A percentile compares a stretch with the other conserved stretches of the same genome.
Conservation (phyloP, 73 alveolate species). For the Tetrahymena borealis region DNA sequence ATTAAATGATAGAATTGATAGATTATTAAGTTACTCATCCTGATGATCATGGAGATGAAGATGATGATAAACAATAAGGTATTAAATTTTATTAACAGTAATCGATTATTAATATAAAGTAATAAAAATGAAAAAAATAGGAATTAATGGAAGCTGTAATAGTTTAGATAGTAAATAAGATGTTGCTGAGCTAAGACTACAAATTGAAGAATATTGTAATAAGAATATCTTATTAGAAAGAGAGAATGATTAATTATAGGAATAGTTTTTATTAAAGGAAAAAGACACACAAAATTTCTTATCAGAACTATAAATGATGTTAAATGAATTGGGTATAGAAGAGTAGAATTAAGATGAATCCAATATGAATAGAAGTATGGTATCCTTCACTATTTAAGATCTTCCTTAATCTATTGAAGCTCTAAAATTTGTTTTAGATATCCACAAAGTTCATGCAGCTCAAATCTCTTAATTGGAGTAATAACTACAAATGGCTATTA, state of each 20-base stretch:
- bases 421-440: not conserved
- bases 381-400: not conserved
- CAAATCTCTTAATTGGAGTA: not conserved
- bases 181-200: not conserved
- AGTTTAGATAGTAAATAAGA: not conserved
- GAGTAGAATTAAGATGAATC: not conserved
- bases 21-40: not conserved
- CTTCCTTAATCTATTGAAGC: not conserved
- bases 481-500: not conserved
- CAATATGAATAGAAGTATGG: not conserved
- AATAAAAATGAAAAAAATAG: not conserved
- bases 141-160: not conserved
- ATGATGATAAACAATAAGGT: not conserved
- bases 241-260: not conserved
- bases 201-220: not conserved
- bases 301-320: not conserved
- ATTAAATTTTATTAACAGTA: not conserved
- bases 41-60: not conserved
- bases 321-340: not conserved
- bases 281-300: not conserved
- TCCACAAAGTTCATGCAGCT: not conserved
- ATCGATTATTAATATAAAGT: too few relatives aligned
- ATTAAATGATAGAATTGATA: not conserved
- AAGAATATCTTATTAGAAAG: not conserved
- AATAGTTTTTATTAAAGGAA: not conserved